Evolutionary conservation across 2,329 filamentous ascomycete species (phyloP).

Genomic region (Cryphonectria japonica): DNA sequence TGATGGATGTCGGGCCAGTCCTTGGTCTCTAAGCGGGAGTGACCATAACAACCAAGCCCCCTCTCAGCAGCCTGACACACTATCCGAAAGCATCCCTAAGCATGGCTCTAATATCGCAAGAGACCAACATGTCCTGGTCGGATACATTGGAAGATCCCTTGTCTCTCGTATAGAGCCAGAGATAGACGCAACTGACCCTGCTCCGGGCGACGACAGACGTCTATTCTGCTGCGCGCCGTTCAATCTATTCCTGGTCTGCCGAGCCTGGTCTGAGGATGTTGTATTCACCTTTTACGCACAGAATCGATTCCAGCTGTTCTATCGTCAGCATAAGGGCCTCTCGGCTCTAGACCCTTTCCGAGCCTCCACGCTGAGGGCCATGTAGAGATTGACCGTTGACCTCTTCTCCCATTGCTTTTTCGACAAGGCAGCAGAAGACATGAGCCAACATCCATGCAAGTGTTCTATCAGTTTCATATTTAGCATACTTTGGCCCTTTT

Average conservation of each 20-base stretch:
- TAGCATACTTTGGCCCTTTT: no score
- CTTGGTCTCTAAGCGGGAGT: neutral
- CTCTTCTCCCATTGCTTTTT: neutral
- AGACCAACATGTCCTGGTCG: neutral
- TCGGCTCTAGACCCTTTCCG: neutral
- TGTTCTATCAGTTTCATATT: neutral
- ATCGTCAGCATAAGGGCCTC: neutral
- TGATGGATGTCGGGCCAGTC: neutral
- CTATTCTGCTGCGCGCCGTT: neutral
- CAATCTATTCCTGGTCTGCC: neutral
- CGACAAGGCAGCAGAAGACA: neutral
- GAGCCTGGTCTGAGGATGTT: constrained; percentile 3
- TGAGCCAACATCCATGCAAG: neutral
- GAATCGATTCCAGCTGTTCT: neutral
- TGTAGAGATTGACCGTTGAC: neutral
- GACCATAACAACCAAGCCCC: neutral
- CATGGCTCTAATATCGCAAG: neutral
- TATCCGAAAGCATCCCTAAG: neutral
- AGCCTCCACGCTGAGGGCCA: neutral
- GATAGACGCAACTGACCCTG: neutral
- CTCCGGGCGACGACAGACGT: neutral
- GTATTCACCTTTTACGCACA: neutral
- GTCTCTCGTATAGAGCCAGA: neutral
- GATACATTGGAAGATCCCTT: neutral
- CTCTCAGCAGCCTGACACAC: neutral